phyloP scores from a whole-genome alignment of 768 basidiomycete genomes.

The Mycena latifolia region DNA sequence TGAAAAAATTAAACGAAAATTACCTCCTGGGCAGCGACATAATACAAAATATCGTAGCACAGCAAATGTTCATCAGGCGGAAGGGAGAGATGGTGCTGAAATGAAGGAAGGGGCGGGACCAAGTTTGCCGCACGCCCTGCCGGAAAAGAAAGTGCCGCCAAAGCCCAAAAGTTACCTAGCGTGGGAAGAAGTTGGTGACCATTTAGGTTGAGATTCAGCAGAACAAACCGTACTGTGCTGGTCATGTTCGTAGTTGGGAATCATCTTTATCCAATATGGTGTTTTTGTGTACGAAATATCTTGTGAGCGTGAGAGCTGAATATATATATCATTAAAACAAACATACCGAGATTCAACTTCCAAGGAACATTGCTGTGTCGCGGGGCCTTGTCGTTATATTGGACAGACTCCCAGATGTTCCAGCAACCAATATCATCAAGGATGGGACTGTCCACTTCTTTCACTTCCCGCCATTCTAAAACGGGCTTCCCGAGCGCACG shows the following conservation, averaged over 20 bases:
- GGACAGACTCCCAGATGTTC: conserved; percentile 34
- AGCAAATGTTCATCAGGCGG: conserved; percentile 40
- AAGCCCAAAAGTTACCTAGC: conserved; percentile 41
- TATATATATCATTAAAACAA: neutral
- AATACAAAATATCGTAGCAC: conserved; percentile 42
- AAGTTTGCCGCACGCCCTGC: conserved; percentile 29
- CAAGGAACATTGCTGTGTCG: conserved; percentile 29
- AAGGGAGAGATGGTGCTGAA: conserved; percentile 30
- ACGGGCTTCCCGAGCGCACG: conserved; percentile 44
- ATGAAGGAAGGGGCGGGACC: conserved; percentile 33
- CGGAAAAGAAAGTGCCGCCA: conserved; percentile 38
- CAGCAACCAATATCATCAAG: conserved; percentile 50
- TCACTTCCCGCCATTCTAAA: conserved; percentile 54
- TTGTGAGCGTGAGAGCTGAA: conserved; percentile 28
- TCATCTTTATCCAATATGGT: conserved; percentile 40
- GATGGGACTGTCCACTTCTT: conserved; percentile 30
- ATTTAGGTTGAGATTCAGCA: no score
- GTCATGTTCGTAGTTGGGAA: conserved; percentile 40
- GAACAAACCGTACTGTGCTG: conserved; percentile 21
- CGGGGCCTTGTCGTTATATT: conserved; percentile 18
- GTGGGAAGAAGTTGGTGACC: no score
- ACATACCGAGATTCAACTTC: conserved; percentile 38
- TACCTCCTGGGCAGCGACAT: conserved; percentile 40
- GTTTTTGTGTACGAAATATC: conserved; percentile 43
- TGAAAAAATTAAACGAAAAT: neutral